phyloP scores from a whole-genome alignment of 2,329 filamentous ascomycete species.

The Monosporascus sp. region DNA sequence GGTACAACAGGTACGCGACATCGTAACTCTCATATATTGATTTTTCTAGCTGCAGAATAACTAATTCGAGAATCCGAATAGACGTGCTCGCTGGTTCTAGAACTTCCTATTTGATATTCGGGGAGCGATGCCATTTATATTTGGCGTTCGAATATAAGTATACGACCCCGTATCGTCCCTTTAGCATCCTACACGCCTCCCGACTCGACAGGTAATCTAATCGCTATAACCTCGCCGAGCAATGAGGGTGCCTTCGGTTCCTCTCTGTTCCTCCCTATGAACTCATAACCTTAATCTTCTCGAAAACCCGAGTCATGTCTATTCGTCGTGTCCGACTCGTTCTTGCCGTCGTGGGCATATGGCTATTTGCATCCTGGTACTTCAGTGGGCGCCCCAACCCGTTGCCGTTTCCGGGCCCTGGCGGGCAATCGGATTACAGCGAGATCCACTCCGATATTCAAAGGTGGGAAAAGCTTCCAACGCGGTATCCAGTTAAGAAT shows the following conservation, averaged over 20 bases:
- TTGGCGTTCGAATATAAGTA: too few species aligned
- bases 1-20: too few species aligned
- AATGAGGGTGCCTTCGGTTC: not conserved
- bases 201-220: not conserved
- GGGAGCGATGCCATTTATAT: too few species aligned
- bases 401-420: constrained; percentile 8
- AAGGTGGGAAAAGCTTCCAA: constrained; percentile 29
- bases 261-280: not conserved
- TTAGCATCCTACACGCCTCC: too few species aligned
- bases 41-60: too few species aligned
- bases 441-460: too few species aligned
- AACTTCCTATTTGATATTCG: too few species aligned
- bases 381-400: constrained; percentile 19
- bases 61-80: too few species aligned
- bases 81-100: too few species aligned
- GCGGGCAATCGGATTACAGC: not conserved
- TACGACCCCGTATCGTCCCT: too few species aligned
- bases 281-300: not conserved
- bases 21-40: too few species aligned
- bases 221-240: not conserved
- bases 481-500: constrained; percentile 27
- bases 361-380: constrained; percentile 26
- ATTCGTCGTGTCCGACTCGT: constrained; percentile 24
- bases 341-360: constrained; percentile 22
- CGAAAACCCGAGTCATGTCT: constrained; percentile 14